These are phyloP conservation scores for Sordariomycetes sp. DNA, from an alignment of 2,329 filamentous ascomycete species.

Conservation along the genomic window DNA sequence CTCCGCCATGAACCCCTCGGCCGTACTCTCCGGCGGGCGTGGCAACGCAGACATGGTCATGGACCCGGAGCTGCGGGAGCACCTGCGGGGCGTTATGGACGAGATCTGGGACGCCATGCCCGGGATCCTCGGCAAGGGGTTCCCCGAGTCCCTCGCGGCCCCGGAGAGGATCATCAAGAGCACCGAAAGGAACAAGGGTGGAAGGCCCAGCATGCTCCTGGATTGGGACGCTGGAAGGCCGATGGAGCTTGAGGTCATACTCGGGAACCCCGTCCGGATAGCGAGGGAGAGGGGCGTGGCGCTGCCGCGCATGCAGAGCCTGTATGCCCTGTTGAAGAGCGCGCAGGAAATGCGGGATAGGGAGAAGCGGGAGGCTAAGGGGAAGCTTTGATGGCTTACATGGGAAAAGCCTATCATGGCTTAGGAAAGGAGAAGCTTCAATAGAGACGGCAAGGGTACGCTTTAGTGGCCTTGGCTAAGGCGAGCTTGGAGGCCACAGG, in stretches of 20 bases:
- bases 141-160: constrained; percentile 43
- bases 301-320: constrained; percentile 51
- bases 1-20: constrained; percentile 60
- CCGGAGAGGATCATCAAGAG: constrained; percentile 50
- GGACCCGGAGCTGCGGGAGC: constrained; percentile 47
- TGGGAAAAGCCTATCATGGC: neutral
- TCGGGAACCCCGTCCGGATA: constrained; percentile 57
- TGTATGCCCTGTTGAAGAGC: constrained; percentile 54
- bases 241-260: constrained; percentile 59
- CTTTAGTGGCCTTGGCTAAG: no score
- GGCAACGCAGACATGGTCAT: constrained; percentile 53
- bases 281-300: constrained; percentile 48
- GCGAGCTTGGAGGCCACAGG: no score
- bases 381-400: neutral
- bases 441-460: neutral
- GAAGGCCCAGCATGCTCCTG: constrained; percentile 52
- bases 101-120: constrained; percentile 55
- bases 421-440: neutral
- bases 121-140: constrained; percentile 44
- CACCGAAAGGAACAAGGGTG: constrained; percentile 50
- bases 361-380: neutral
- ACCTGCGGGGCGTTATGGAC: constrained; percentile 53
- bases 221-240: constrained; percentile 55
- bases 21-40: constrained; percentile 50
- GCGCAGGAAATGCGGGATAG: constrained; percentile 39